These are phyloP conservation scores for Pyrrhoderma lamaoense DNA, from an alignment of 1,284 basidiomycete species.

Conservation along the genomic window DNA sequence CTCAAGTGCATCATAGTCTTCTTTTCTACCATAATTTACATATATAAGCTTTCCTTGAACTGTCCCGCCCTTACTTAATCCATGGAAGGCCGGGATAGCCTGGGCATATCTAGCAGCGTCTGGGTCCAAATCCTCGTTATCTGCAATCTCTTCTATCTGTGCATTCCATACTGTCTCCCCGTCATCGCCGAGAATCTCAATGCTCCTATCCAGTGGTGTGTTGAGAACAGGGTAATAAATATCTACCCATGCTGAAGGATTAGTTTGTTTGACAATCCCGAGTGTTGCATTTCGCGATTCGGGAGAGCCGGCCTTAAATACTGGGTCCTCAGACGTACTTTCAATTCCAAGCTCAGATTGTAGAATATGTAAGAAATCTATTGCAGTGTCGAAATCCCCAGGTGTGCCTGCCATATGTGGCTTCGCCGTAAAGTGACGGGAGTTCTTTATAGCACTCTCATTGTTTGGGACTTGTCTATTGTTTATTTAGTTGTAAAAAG, in stretches of 20 bases:
- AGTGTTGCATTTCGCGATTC: conserved; percentile 61
- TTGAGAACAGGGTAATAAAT: conserved; percentile 81
- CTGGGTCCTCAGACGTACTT: conserved; percentile 35
- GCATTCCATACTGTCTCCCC: conserved; percentile 58
- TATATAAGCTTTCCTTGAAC: conserved; percentile 70
- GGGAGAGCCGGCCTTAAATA: conserved; percentile 58
- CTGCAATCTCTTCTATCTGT: conserved; percentile 59
- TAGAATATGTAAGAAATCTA: conserved; percentile 54
- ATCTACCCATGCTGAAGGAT: conserved; percentile 70
- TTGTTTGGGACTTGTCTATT: conserved; percentile 16
- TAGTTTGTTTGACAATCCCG: conserved; percentile 36
- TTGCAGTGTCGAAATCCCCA: conserved; percentile 59
- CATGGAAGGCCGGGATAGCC: conserved; percentile 62
- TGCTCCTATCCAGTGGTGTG: conserved; percentile 54
- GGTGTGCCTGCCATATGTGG: conserved; percentile 68
- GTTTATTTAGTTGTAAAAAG: background rate
- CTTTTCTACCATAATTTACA: conserved; percentile 74
- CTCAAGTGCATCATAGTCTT: conserved; percentile 24
- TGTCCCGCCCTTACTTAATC: conserved; percentile 57
- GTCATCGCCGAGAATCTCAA: conserved; percentile 52
- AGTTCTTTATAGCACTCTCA: conserved; percentile 27
- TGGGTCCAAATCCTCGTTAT: conserved; percentile 42
- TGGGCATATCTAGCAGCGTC: conserved; percentile 56
- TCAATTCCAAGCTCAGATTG: conserved; percentile 52
- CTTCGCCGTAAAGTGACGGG: conserved; percentile 53